Evolutionary conservation across 1,284 basidiomycete genomes (phyloP).

Genomic region (Neotropicomus parvogracilis): DNA sequence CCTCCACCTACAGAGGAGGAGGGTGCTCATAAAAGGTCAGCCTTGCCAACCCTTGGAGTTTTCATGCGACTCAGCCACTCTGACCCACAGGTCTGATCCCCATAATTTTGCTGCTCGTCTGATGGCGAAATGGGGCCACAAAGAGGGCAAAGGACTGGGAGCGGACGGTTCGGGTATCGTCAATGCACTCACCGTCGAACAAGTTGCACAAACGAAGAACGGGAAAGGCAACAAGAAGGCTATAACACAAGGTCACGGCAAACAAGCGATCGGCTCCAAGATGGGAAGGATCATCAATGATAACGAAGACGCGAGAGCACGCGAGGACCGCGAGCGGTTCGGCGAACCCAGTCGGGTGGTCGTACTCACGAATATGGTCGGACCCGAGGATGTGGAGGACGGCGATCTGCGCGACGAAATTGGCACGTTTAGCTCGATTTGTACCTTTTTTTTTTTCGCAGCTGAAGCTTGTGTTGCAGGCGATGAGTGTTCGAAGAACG

Average conservation of each 20-base stretch:
- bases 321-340: conserved; percentile 73
- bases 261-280: conserved; percentile 47
- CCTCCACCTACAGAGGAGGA: conserved; percentile 25
- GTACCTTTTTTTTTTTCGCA: background rate
- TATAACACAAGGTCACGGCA: conserved; percentile 30
- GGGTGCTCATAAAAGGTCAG: conserved; percentile 35
- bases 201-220: conserved; percentile 37
- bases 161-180: conserved; percentile 81
- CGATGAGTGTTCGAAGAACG: conserved; percentile 86
- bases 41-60: background rate
- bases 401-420: conserved; percentile 86
- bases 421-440: conserved; percentile 46
- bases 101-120: conserved; percentile 73
- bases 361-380: conserved; percentile 85
- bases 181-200: conserved; percentile 81
- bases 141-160: conserved; percentile 88
- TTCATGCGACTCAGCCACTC: background rate
- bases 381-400: conserved; percentile 75
- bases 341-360: conserved; percentile 89
- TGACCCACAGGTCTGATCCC: conserved; percentile 51
- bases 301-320: conserved; percentile 71
- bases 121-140: conserved; percentile 94
- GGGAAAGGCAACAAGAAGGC: conserved; percentile 33
- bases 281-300: conserved; percentile 87
- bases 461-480: conserved; percentile 42